Percentiles rank a stretch among this genome's conserved stretches.
Evolutionary conservation across 805 yeast species (phyloP).

Genomic region (Yarrowia deformans): DNA sequence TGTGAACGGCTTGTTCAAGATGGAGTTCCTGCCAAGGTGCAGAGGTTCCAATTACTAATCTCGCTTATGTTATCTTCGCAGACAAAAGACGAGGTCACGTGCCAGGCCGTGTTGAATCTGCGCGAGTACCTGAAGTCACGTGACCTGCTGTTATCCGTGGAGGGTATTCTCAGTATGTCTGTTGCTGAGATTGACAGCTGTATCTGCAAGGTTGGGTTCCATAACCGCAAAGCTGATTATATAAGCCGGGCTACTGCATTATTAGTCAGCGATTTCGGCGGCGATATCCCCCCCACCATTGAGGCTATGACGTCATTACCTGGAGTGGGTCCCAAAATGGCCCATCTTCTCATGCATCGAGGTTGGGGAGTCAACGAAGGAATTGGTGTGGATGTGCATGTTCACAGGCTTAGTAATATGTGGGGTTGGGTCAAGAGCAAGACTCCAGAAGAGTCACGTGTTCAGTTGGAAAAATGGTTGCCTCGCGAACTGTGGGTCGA

Average conservation of each 20-base stretch:
- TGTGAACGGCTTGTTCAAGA: conserved; percentile 66
- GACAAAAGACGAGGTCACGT: conserved; percentile 88
- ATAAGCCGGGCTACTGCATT: conserved; percentile 68
- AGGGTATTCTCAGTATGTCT: conserved; percentile 44
- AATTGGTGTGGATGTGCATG: conserved; percentile 94
- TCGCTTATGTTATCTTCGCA: conserved; percentile 90
- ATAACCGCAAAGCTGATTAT: conserved; percentile 75
- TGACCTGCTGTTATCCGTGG: conserved; percentile 50
- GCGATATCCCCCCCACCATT: conserved; percentile 77
- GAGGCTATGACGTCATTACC: conserved; percentile 74
- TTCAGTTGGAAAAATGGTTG: conserved; percentile 73
- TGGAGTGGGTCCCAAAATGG: conserved; percentile 98
- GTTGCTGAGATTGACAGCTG: conserved; percentile 67
- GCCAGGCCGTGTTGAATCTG: conserved; percentile 69
- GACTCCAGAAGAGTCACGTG: conserved; percentile 75
- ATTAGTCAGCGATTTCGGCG: conserved; percentile 57
- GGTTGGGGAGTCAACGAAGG: conserved; percentile 82
- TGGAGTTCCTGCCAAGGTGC: conserved; percentile 49
- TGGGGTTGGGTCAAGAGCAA: conserved; percentile 71
- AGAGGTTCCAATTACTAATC: conserved; percentile 75
- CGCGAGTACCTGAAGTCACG: conserved; percentile 59
- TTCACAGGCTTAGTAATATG: conserved; percentile 78
- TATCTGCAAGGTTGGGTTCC: conserved; percentile 88
- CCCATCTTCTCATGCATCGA: conserved; percentile 75
- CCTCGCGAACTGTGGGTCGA: conserved; percentile 80